Conservation (phyloP, 2,329 filamentous ascomycete species). For the Fusarium praegraminearum region DNA sequence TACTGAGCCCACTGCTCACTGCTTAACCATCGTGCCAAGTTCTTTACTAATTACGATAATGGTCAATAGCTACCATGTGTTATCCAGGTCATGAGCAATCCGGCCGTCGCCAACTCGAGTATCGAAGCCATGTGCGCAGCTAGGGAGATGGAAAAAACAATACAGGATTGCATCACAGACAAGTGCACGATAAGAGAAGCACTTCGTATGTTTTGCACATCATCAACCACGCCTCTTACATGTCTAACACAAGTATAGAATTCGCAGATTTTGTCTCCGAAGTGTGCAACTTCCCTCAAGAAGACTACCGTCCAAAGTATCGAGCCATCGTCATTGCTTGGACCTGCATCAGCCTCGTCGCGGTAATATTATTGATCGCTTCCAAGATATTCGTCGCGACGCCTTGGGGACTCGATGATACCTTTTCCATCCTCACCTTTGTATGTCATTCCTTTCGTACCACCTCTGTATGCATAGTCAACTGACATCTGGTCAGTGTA, state of each 20-base stretch:
- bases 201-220: neutral
- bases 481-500: neutral
- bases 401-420: conserved; percentile 8
- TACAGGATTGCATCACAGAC: neutral
- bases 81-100: neutral
- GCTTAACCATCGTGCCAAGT: neutral
- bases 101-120: neutral
- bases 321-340: neutral
- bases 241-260: neutral
- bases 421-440: neutral
- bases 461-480: fast-evolving
- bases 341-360: fast-evolving
- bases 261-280: neutral
- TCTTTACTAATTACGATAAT: neutral
- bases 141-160: neutral
- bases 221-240: fast-evolving
- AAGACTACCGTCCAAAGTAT: neutral
- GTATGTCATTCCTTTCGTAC: neutral
- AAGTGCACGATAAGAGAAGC: neutral
- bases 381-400: neutral
- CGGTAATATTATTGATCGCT: fast-evolving
- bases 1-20: neutral
- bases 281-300: neutral
- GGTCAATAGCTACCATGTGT: neutral
- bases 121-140: neutral